Evolutionary conservation across 1,284 basidiomycete genomes (phyloP).

Genomic region (Ceratobasidium sp.): DNA sequence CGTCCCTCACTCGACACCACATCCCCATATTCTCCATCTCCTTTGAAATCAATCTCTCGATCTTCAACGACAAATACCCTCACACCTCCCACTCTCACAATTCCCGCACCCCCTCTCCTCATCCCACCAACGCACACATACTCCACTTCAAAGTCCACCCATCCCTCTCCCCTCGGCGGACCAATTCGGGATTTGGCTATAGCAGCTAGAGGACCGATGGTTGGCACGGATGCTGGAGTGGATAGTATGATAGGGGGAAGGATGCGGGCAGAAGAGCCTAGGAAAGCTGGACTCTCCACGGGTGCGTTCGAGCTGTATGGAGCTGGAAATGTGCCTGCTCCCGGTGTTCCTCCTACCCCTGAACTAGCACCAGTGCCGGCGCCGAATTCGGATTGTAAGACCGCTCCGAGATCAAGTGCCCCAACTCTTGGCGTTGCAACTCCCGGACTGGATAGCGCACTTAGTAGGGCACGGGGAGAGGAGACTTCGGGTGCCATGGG

Average conservation of each 20-base stretch:
- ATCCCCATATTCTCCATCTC: conserved; percentile 57
- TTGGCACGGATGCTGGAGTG: conserved; percentile 37
- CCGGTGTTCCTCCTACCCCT: background rate
- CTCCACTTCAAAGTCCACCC: conserved; percentile 71
- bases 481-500: conserved; percentile 48
- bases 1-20: conserved; percentile 21
- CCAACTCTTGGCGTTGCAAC: conserved; percentile 26
- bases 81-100: conserved; percentile 72
- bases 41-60: conserved; percentile 63
- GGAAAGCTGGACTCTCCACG: conserved; percentile 60
- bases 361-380: background rate
- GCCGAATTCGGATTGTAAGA: conserved; percentile 46
- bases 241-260: conserved; percentile 58
- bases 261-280: conserved; percentile 68
- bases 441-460: conserved; percentile 46
- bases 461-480: conserved; percentile 52
- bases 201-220: conserved; percentile 31
- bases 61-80: conserved; percentile 73
- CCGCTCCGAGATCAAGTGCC: conserved; percentile 41
- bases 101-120: conserved; percentile 60
- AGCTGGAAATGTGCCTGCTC: conserved; percentile 23
- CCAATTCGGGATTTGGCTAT: conserved; percentile 28
- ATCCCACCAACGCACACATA: conserved; percentile 64
- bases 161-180: conserved; percentile 57
- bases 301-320: conserved; percentile 47